Conservation (phyloP, 495 filamentous ascomycete genomes). For the Halenospora varia region DNA sequence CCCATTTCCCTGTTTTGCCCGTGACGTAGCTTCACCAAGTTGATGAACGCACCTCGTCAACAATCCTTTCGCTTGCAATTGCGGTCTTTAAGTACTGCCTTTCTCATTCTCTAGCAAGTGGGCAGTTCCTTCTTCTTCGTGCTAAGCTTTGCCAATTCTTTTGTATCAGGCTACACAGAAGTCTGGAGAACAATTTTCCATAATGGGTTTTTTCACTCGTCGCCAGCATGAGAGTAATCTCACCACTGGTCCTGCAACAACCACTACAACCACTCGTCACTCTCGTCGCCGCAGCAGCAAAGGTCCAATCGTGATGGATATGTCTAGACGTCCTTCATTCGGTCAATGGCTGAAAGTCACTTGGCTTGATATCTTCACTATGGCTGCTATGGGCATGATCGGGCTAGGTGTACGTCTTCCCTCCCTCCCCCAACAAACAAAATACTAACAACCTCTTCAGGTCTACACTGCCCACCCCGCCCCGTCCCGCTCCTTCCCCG, state of each 20-base stretch:
- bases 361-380: slow-evolving; percentile 55
- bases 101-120: too few species aligned
- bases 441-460: slow-evolving; percentile 25
- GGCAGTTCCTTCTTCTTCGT: too few species aligned
- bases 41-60: too few species aligned
- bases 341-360: slow-evolving; percentile 53
- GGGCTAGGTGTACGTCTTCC: slow-evolving; percentile 48
- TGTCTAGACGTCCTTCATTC: slow-evolving; percentile 38
- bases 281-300: slow-evolving; percentile 5
- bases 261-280: not conserved
- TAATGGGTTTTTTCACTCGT: not conserved
- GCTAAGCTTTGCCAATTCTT: too few species aligned
- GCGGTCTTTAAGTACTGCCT: too few species aligned
- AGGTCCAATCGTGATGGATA: slow-evolving; percentile 28
- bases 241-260: not conserved
- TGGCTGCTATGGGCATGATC: slow-evolving; percentile 51
- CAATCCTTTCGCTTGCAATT: too few species aligned
- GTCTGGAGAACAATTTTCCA: too few species aligned
- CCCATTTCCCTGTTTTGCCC: too few species aligned
- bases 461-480: slow-evolving; percentile 50
- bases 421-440: not conserved
- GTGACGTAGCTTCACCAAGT: too few species aligned
- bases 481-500: slow-evolving; percentile 38
- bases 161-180: too few species aligned
- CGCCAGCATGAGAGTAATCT: not conserved